These are phyloP conservation scores for Terfezia claveryi DNA, from an alignment of 495 filamentous ascomycete genomes.

Conservation along the genomic window DNA sequence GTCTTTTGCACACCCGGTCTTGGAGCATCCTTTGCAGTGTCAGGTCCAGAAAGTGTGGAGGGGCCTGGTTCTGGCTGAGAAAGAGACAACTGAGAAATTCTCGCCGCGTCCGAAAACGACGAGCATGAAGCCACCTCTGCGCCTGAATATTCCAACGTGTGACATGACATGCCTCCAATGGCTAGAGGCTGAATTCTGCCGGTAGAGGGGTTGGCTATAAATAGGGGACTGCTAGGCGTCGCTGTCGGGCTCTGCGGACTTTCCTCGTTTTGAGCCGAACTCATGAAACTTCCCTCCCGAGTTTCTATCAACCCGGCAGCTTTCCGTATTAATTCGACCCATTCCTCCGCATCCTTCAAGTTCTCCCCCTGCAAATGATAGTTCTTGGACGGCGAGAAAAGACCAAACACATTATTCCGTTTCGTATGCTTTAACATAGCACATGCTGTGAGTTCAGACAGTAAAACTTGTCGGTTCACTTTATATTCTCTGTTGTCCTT, in stretches of 20 bases:
- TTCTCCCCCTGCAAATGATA: constrained; percentile 64
- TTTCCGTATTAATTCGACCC: constrained; percentile 61
- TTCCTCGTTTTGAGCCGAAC: constrained; percentile 25
- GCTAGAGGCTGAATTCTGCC: constrained; percentile 19
- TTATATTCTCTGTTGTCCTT: constrained; percentile 75
- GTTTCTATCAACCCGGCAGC: constrained; percentile 70
- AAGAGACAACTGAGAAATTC: constrained; percentile 24
- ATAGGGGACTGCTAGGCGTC: constrained; percentile 27
- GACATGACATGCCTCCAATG: constrained; percentile 24
- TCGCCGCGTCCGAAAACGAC: constrained; percentile 58
- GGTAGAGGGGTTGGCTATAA: constrained; percentile 12
- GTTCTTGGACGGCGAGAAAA: constrained; percentile 83
- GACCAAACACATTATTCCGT: constrained; percentile 62
- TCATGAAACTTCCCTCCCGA: constrained; percentile 55
- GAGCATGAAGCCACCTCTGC: constrained; percentile 76
- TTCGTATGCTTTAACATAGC: constrained; percentile 72
- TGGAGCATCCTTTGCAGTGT: constrained; percentile 15
- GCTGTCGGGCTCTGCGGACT: constrained; percentile 23
- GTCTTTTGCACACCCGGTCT: constrained; percentile 17
- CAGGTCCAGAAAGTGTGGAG: constrained; percentile 2
- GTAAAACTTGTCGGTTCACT: constrained; percentile 62
- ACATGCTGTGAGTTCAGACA: constrained; percentile 80
- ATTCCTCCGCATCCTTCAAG: constrained; percentile 57
- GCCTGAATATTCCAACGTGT: constrained; percentile 58
- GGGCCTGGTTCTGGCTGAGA: constrained; percentile 7